These are phyloP conservation scores for Microthyrium microscopicum DNA, from an alignment of 2,329 filamentous ascomycete genomes.

Conservation along the genomic window DNA sequence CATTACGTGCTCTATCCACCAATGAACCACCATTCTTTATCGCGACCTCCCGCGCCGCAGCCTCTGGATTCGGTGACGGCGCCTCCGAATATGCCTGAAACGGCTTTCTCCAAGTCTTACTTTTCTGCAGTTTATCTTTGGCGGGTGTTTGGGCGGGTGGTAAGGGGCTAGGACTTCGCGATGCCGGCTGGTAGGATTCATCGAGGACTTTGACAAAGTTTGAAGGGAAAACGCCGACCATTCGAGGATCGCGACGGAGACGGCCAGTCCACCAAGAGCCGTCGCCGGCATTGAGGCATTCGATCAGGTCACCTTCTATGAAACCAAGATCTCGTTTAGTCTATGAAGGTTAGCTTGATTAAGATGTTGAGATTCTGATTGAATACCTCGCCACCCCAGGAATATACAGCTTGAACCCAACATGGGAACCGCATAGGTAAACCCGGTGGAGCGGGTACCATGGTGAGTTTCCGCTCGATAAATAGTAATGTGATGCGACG, in stretches of 20 bases:
- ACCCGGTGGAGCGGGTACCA: slow-evolving; percentile 32
- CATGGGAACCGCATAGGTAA: slow-evolving; percentile 72
- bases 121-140: slow-evolving; percentile 31
- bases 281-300: slow-evolving; percentile 94
- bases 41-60: slow-evolving; percentile 19
- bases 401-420: slow-evolving; percentile 83
- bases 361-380: background rate
- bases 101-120: slow-evolving; percentile 43
- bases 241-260: slow-evolving; percentile 72
- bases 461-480: too few species aligned
- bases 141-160: slow-evolving; percentile 15
- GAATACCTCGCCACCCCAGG: slow-evolving; percentile 66
- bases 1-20: too few species aligned
- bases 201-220: slow-evolving; percentile 92
- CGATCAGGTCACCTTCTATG: slow-evolving; percentile 92
- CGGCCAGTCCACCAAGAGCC: slow-evolving; percentile 98
- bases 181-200: slow-evolving; percentile 65
- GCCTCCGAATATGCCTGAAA: slow-evolving; percentile 44
- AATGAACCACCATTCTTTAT: slow-evolving; percentile 17
- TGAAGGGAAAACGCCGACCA: slow-evolving; percentile 85
- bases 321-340: slow-evolving; percentile 91
- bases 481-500: too few species aligned
- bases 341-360: slow-evolving; percentile 20
- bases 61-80: slow-evolving; percentile 23
- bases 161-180: slow-evolving; percentile 35